A percentile compares a stretch with the other conserved stretches of the same genome.
phyloP scores from a whole-genome alignment of 192 early-diverging fungal genomes.

The Bifiguratus adelaidae region DNA sequence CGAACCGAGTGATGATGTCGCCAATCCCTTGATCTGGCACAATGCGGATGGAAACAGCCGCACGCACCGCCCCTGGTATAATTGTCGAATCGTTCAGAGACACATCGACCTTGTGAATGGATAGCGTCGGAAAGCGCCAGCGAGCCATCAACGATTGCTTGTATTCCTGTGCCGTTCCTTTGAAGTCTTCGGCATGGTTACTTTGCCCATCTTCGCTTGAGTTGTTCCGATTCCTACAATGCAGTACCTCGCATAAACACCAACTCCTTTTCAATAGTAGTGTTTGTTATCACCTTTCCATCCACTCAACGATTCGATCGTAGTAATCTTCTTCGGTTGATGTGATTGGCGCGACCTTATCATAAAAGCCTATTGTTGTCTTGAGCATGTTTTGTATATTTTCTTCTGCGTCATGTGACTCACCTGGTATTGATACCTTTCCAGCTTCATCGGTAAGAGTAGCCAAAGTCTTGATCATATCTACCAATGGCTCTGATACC shows the following conservation, averaged over 20 bases:
- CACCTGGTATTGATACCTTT: slow-evolving; percentile 50
- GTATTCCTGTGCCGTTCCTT: slow-evolving; percentile 23
- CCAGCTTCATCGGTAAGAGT: slow-evolving; percentile 42
- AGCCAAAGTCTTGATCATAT: slow-evolving; percentile 51
- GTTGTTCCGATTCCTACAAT: no score
- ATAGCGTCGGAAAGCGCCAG: slow-evolving; percentile 63
- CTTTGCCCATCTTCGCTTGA: no score
- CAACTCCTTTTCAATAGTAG: no score
- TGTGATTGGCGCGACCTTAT: slow-evolving; percentile 44
- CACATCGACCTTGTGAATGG: slow-evolving; percentile 69
- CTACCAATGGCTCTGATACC: slow-evolving; percentile 57
- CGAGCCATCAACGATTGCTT: slow-evolving; percentile 55
- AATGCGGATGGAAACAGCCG: slow-evolving; percentile 60
- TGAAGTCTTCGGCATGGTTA: no score
- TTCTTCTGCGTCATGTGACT: no score
- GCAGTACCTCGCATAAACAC: no score
- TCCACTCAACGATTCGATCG: slow-evolving; percentile 38
- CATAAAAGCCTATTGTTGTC: slow-evolving; percentile 41
- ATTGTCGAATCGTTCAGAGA: slow-evolving; percentile 60
- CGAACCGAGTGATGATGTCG: slow-evolving; percentile 48
- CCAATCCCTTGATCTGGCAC: slow-evolving; percentile 62
- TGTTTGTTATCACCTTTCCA: slow-evolving; percentile 14
- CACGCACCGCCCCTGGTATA: slow-evolving; percentile 56
- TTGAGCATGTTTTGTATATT: no score
- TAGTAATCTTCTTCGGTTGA: slow-evolving; percentile 44